Evolutionary conservation across 345 rosid species (phyloP).

Genomic region (Populus pruinosa): DNA sequence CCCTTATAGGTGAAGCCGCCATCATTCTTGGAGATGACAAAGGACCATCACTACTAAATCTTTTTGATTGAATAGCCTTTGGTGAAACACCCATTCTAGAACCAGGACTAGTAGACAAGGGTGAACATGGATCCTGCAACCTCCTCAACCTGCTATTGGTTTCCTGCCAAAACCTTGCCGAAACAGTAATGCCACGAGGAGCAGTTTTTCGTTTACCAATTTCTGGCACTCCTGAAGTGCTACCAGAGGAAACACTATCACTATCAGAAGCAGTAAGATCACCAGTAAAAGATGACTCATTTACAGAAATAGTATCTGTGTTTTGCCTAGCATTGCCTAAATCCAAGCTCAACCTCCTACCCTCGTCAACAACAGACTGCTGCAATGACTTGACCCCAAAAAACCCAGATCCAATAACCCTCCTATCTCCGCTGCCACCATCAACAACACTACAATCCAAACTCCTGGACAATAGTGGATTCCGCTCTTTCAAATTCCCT

Average conservation of each 20-base stretch:
- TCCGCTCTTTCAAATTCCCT: conserved; percentile 32
- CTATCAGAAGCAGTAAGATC: conserved; percentile 73
- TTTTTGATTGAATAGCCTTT: conserved; percentile 59
- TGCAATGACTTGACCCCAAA: conserved; percentile 45
- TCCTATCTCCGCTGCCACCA: conserved; percentile 30
- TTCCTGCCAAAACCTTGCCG: conserved; percentile 94
- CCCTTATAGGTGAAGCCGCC: conserved; percentile 56
- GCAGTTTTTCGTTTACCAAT: conserved; percentile 44
- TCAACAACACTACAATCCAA: conserved; percentile 43
- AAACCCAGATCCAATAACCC: conserved; percentile 61
- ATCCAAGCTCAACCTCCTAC: conserved; percentile 58
- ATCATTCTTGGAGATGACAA: conserved; percentile 54
- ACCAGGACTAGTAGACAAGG: conserved; percentile 55
- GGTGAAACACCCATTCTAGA: conserved; percentile 49
- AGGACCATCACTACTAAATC: conserved; percentile 57
- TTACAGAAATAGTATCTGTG: conserved; percentile 40
- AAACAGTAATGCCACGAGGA: conserved; percentile 43
- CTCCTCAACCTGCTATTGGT: conserved; percentile 84
- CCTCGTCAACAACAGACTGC: conserved; percentile 52
- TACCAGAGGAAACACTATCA: conserved; percentile 78
- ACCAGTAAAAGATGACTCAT: conserved; percentile 41
- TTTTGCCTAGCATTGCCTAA: conserved; percentile 40
- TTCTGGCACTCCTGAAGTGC: conserved; percentile 57
- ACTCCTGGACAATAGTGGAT: conserved; percentile 47
- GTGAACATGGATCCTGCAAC: conserved; percentile 82